phyloP scores from a whole-genome alignment of 208 protist species.

The Naegleria fowleri region DNA sequence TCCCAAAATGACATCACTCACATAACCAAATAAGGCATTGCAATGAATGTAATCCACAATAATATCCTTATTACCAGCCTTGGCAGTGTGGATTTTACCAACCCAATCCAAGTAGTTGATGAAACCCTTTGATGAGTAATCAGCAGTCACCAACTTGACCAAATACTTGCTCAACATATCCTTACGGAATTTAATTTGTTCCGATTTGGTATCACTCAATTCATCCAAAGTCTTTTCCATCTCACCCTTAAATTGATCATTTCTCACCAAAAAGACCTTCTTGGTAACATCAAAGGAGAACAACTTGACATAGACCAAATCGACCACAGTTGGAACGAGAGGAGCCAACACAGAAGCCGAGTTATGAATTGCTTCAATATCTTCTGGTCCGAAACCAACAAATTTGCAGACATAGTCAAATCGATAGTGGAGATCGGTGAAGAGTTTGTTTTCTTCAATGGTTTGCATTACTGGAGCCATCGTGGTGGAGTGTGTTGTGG shows the following conservation, averaged over 20 bases:
- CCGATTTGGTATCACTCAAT: background rate
- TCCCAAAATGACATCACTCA: background rate
- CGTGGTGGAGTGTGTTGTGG: too few relatives aligned
- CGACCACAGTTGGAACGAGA: background rate
- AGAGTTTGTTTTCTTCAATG: background rate
- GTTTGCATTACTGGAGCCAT: background rate
- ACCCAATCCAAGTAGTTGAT: conserved; percentile 29
- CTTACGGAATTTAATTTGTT: conserved; percentile 29
- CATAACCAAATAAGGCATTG: conserved; percentile 24
- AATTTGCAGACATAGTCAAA: conserved; percentile 19
- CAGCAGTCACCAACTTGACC: conserved; percentile 12
- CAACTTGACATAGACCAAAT: conserved; percentile 17
- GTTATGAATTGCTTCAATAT: background rate
- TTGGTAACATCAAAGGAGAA: conserved; percentile 25
- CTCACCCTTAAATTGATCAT: background rate
- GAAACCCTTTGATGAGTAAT: background rate
- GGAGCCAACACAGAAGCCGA: background rate
- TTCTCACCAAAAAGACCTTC: background rate
- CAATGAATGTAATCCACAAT: conserved; percentile 19
- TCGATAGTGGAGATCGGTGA: conserved; percentile 1
- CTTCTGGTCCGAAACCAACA: conserved; percentile 4
- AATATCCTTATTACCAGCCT: conserved; percentile 8
- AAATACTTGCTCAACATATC: conserved; percentile 28
- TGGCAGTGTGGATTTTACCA: conserved; percentile 26
- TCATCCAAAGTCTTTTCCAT: background rate